These are phyloP conservation scores for Zymoseptoria crescenta DNA, from an alignment of 2,329 filamentous ascomycete species.

Conservation along the genomic window DNA sequence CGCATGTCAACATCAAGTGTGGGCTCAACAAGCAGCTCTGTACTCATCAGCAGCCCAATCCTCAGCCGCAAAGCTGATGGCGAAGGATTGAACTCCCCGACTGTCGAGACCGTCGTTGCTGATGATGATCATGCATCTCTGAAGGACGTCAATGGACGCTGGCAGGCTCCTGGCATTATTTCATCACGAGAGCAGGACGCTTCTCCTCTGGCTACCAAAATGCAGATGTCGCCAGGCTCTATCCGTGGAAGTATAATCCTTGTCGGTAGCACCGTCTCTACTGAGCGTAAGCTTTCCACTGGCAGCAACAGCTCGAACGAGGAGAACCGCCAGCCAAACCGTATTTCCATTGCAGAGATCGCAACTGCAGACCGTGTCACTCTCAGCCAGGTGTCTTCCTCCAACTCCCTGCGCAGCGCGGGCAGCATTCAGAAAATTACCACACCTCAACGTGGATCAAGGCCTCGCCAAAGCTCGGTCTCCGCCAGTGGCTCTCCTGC, in stretches of 20 bases:
- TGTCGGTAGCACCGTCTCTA: constrained; percentile 19
- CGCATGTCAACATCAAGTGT: constrained; percentile 34
- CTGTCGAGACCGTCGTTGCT: constrained; percentile 21
- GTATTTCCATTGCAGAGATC: constrained; percentile 26
- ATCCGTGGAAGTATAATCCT: constrained; percentile 23
- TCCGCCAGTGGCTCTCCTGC: constrained; percentile 36
- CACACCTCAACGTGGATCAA: constrained; percentile 25
- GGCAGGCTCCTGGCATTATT: constrained; percentile 27
- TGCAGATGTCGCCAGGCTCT: constrained; percentile 20
- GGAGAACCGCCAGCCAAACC: constrained; percentile 15
- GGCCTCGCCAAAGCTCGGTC: constrained; percentile 22
- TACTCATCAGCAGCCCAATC: constrained; percentile 34
- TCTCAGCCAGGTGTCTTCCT: constrained; percentile 30
- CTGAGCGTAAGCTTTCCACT: constrained; percentile 17
- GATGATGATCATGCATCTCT: constrained; percentile 24
- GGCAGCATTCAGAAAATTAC: constrained; percentile 23
- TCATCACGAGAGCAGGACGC: constrained; percentile 23
- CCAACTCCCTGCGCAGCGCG: constrained; percentile 20
- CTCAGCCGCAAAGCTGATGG: constrained; percentile 15
- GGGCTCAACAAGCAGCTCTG: constrained; percentile 35
- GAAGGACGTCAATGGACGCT: constrained; percentile 31
- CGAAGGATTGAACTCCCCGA: constrained; percentile 18
- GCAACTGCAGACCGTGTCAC: constrained; percentile 31
- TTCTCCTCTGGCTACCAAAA: constrained; percentile 16
- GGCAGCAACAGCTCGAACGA: constrained; percentile 20